Conservation (phyloP, 352 stramenopile genomes). For the Pythium grandisporangium region DNA sequence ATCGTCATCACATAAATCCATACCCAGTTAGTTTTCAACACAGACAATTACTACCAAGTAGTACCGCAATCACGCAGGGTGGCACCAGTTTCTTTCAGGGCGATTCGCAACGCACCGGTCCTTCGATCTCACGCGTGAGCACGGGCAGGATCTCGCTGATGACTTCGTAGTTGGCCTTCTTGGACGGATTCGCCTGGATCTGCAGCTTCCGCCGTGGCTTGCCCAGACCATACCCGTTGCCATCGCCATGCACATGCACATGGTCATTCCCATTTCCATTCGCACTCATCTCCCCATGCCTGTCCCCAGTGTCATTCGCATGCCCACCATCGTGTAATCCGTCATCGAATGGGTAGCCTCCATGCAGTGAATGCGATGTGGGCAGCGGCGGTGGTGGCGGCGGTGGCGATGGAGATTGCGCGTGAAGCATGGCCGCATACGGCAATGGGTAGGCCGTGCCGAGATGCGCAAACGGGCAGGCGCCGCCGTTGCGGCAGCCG, state of each 20-base stretch:
- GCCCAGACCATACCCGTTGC: not conserved
- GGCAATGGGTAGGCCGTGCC: conserved; percentile 6
- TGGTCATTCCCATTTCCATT: conserved; percentile 1
- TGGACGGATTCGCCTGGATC: conserved; percentile 58
- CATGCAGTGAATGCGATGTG: no score
- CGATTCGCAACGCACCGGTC: conserved; percentile 52
- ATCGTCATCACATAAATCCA: no score
- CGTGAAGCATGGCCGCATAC: not conserved
- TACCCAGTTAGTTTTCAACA: not conserved
- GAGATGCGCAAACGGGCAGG: conserved; percentile 47
- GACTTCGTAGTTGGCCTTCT: conserved; percentile 52
- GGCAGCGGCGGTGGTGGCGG: conserved; percentile 20
- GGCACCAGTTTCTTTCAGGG: no score
- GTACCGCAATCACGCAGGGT: conserved; percentile 2
- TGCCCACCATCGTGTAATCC: not conserved
- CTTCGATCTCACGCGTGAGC: conserved; percentile 66
- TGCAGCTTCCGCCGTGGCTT: conserved; percentile 30
- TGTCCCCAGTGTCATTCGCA: conserved; percentile 21
- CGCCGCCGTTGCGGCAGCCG: conserved; percentile 57
- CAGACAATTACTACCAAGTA: not conserved
- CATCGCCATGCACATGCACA: no score
- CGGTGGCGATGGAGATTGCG: conserved; percentile 1
- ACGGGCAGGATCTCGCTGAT: conserved; percentile 74
- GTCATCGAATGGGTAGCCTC: conserved; percentile 1
- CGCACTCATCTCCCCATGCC: conserved; percentile 7